Base-by-base conservation (phyloP, 352 stramenopile species). In the Phytophthora multivora region DNA sequence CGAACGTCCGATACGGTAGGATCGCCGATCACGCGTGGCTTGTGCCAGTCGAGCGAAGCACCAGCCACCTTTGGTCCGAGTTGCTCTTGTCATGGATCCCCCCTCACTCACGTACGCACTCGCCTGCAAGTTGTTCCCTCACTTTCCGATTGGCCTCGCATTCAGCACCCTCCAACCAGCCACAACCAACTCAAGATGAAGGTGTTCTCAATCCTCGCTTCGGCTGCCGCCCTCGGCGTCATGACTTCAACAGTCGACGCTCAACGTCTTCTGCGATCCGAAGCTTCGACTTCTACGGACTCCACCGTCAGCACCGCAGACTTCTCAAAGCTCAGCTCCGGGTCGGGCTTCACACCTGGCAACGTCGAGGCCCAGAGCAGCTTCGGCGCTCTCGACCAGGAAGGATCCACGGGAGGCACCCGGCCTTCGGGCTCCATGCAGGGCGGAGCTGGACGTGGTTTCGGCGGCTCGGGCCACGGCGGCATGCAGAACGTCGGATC, bases 401-500 rank as follows among this genome's bases (percentile, higher is more conserved):
- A 48, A 13, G 51, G 51, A 4, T 59, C 48, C 5, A 59, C 13
- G 28, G 30, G 11, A 13, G 57, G 40, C 39, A 38, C 53, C 25
- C 57, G 46, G 5, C 56, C 56, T 5, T 31, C 36, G 19, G 56
- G 56, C 2, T 66, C 49, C 31, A 55, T 55, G 41, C 35, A 56
- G 11, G 51, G 59, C 4, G 57, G 57, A 16, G 21, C 6, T 5
- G 45, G 51, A 47, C 59, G 50, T 11, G 51, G 51, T 16, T 38
- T 33, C 35, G 42, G 41, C 2, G 57, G 51, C 12, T 67, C 59
- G 26, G 51, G 59, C 12, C 35, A 67, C 28, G 43, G 51, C 10
- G 51, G 51, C 19, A 62, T 62, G 51, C 59, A 62, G 5, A 62
- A 67, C 43, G 59, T 67, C 21, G 59, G 59, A 10, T 67, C 59